A percentile compares a stretch with the other conserved stretches of the same genome.
Conservation (phyloP, 2,329 filamentous ascomycete genomes). For the Claviceps sorghi region DNA sequence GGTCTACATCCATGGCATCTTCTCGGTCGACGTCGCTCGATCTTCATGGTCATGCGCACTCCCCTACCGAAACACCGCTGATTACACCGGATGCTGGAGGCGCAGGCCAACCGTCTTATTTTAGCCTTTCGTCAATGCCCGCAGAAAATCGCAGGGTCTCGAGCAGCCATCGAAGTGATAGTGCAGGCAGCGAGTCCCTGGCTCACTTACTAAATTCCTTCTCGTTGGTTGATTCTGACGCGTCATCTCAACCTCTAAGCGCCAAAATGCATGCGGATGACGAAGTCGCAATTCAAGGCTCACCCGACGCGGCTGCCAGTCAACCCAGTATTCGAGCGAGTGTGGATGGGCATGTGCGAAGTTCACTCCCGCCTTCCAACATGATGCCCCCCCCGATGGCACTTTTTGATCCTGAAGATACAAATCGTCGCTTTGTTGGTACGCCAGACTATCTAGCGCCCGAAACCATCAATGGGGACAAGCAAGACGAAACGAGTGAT, state of each 20-base stretch:
- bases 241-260: slow-evolving; percentile 27
- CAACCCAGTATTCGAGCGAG: slow-evolving; percentile 16
- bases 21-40: slow-evolving; percentile 92
- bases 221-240: slow-evolving; percentile 50
- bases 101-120: slow-evolving; percentile 81
- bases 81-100: slow-evolving; percentile 59
- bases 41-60: slow-evolving; percentile 56
- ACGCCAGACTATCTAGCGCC: slow-evolving; percentile 95
- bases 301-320: slow-evolving; percentile 55
- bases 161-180: slow-evolving; percentile 70
- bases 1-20: slow-evolving; percentile 71
- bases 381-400: slow-evolving; percentile 90
- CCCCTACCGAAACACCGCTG: slow-evolving; percentile 70
- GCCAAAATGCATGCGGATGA: slow-evolving; percentile 54
- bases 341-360: slow-evolving; percentile 20
- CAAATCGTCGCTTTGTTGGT: slow-evolving; percentile 81
- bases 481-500: slow-evolving; percentile 95
- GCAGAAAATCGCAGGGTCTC: slow-evolving; percentile 57
- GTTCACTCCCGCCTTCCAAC: slow-evolving; percentile 32
- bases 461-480: slow-evolving; percentile 87
- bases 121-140: slow-evolving; percentile 47
- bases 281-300: slow-evolving; percentile 56
- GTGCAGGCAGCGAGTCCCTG: slow-evolving; percentile 74
- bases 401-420: slow-evolving; percentile 89
- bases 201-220: slow-evolving; percentile 71